Percentiles rank a stretch among this genome's conserved stretches.
These are phyloP conservation scores for Heritiera fomes DNA, from an alignment of 345 rosid species.

Conservation along the genomic window DNA sequence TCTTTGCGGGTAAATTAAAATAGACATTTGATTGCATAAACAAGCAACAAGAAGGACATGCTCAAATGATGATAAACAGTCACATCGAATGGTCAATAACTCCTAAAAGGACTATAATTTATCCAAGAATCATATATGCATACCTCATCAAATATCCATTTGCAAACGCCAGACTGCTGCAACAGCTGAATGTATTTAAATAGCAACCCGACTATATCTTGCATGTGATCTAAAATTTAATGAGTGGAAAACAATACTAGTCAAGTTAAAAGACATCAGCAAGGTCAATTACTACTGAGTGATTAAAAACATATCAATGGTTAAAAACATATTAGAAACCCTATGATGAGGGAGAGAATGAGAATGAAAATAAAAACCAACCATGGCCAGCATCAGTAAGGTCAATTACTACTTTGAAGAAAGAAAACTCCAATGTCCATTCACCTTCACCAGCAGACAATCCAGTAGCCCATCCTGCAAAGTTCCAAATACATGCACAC, in stretches of 20 bases:
- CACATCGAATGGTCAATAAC: background rate
- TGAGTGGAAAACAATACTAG: slow-evolving; percentile 8
- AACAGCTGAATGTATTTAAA: slow-evolving; percentile 78
- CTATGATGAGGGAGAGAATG: background rate
- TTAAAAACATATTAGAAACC: slow-evolving; percentile 22
- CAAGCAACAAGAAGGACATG: background rate
- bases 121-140: background rate
- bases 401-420: slow-evolving; percentile 61
- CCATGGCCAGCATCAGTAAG: slow-evolving; percentile 96
- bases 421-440: slow-evolving; percentile 62
- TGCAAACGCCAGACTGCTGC: slow-evolving; percentile 73
- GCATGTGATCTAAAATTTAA: slow-evolving; percentile 66
- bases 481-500: background rate
- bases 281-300: no score
- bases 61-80: background rate
- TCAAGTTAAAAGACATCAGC: background rate
- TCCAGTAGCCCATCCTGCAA: slow-evolving; percentile 83
- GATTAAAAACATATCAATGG: background rate
- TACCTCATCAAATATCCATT: slow-evolving; percentile 99
- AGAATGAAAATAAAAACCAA: slow-evolving; percentile 36
- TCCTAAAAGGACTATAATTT: background rate
- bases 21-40: background rate
- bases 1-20: background rate
- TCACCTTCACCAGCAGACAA: slow-evolving; percentile 69
- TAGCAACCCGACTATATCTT: slow-evolving; percentile 73